Percentiles rank a stretch among this genome's conserved stretches.
These are phyloP conservation scores for Lithocarpus polystachyus DNA, from an alignment of 306 rosid species.

Conservation along the genomic window DNA sequence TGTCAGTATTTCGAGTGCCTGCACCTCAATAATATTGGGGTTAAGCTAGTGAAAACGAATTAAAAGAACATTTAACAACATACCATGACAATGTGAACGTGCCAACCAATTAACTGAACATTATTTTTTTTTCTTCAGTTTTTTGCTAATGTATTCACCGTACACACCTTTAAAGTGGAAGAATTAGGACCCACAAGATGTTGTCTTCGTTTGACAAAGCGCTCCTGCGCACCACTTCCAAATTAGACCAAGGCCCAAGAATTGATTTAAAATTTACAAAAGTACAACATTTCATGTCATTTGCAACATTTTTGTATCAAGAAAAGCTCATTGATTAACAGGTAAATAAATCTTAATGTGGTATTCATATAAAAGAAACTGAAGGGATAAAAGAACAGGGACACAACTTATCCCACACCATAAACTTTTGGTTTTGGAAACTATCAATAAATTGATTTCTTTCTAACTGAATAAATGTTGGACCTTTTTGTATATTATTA, in stretches of 20 bases:
- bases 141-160: neutral
- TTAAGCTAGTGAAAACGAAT: neutral
- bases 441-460: too few species aligned
- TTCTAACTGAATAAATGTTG: neutral
- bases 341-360: neutral
- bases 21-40: conserved; percentile 20
- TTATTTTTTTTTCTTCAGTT: neutral
- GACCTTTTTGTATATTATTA: neutral
- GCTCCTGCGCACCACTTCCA: conserved; percentile 54
- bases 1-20: conserved; percentile 64
- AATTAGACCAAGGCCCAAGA: neutral
- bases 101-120: neutral
- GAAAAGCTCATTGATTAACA: neutral
- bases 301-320: neutral
- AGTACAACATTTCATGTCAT: neutral
- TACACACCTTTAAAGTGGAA: conserved; percentile 76
- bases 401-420: too few species aligned
- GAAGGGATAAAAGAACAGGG: neutral
- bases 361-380: neutral
- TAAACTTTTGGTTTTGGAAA: too few species aligned
- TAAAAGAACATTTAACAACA: neutral
- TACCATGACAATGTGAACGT: neutral
- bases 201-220: conserved; percentile 80
- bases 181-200: conserved; percentile 90
- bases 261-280: neutral